These are phyloP conservation scores for Suhomyces panamericanus DNA, from an alignment of 1,139 yeast species.

Conservation along the genomic window DNA sequence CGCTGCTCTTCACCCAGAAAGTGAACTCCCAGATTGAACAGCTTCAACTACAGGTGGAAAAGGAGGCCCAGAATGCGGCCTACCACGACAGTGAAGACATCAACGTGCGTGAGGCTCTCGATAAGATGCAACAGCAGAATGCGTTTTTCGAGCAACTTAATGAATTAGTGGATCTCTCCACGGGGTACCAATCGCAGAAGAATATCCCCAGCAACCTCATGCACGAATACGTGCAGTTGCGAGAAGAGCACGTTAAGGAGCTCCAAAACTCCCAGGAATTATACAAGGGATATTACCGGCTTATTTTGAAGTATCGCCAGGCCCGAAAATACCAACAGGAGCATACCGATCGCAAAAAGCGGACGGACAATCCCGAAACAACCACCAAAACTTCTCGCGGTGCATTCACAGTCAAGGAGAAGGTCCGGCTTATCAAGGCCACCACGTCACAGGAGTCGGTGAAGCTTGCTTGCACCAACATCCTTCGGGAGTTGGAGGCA, in stretches of 20 bases:
- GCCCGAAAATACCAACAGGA: conserved; percentile 26
- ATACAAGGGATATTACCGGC: conserved; percentile 39
- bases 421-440: conserved; percentile 25
- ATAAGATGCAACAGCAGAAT: conserved; percentile 23
- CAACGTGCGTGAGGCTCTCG: conserved; percentile 10
- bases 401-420: conserved; percentile 21
- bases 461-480: conserved; percentile 25
- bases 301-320: conserved; percentile 43
- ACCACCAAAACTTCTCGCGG: background rate
- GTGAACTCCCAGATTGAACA: conserved; percentile 14
- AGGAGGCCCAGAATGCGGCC: conserved; percentile 1
- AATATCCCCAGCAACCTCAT: conserved; percentile 16
- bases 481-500: conserved; percentile 25
- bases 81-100: background rate
- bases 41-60: conserved; percentile 20
- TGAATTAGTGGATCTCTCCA: conserved; percentile 22
- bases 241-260: conserved; percentile 35
- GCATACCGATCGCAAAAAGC: background rate
- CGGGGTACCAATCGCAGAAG: conserved; percentile 14
- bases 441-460: conserved; percentile 25
- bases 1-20: conserved; percentile 6
- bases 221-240: conserved; percentile 31
- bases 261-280: conserved; percentile 30
- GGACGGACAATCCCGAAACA: background rate
- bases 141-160: conserved; percentile 23